Conservation (phyloP, 306 rosid genomes). For the Malus fusca region DNA sequence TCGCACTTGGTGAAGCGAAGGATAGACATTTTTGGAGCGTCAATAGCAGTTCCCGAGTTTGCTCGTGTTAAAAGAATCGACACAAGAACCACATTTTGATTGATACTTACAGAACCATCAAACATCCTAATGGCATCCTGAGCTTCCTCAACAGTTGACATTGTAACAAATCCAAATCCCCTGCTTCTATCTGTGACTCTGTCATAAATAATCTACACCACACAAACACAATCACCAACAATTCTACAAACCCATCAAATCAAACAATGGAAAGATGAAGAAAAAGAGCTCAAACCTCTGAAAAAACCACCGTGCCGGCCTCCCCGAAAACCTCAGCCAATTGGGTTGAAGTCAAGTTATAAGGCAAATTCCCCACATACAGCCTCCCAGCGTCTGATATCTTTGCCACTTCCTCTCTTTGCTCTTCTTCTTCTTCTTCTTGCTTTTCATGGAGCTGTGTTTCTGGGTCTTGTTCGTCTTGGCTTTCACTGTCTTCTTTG, state of each 20-base stretch:
- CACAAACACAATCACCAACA: background rate
- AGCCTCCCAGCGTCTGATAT: constrained; percentile 58
- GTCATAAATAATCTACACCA: constrained; percentile 60
- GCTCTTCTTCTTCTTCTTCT: constrained; percentile 10
- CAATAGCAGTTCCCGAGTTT: background rate
- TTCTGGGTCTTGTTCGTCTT: constrained; percentile 27
- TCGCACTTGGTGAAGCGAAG: background rate
- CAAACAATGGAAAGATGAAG: constrained; percentile 6
- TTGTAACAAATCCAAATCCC: constrained; percentile 91
- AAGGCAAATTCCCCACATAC: constrained; percentile 83
- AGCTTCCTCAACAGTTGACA: constrained; percentile 73
- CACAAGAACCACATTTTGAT: background rate
- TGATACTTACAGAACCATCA: constrained; percentile 70
- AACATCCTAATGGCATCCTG: constrained; percentile 79
- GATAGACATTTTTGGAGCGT: background rate
- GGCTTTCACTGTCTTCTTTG: constrained; percentile 20
- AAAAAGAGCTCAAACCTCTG: constrained; percentile 50
- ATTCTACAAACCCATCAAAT: background rate
- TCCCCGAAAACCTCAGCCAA: constrained; percentile 63
- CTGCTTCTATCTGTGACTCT: constrained; percentile 87
- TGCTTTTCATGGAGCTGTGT: constrained; percentile 18
- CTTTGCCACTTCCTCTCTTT: constrained; percentile 27
- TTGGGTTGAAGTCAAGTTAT: constrained; percentile 48
- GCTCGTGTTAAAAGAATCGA: background rate
- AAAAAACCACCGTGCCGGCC: constrained; percentile 67